Conservation (phyloP, 352 stramenopile genomes). For the Pythium monospermum region DNA sequence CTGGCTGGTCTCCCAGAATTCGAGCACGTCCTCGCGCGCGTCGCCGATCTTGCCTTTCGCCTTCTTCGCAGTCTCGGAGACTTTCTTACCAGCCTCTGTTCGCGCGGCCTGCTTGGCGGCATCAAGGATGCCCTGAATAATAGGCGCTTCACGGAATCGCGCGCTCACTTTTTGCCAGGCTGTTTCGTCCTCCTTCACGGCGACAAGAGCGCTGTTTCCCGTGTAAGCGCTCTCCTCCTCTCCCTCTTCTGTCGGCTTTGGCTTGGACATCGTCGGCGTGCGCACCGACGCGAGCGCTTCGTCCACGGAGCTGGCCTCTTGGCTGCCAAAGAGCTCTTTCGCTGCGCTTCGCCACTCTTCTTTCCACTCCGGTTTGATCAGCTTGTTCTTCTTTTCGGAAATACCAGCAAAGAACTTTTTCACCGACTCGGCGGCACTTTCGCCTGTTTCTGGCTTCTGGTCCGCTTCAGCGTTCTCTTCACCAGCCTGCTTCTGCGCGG, state of each 20-base stretch:
- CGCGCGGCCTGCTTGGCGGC: slow-evolving; percentile 72
- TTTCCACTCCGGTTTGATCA: slow-evolving; percentile 53
- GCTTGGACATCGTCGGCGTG: slow-evolving; percentile 37
- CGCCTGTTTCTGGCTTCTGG: slow-evolving; percentile 4
- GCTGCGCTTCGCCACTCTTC: slow-evolving; percentile 69
- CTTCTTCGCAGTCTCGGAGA: slow-evolving; percentile 64
- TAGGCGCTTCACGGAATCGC: slow-evolving; percentile 91
- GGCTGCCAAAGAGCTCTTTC: slow-evolving; percentile 73
- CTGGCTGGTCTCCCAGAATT: slow-evolving; percentile 98
- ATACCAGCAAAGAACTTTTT: slow-evolving; percentile 54
- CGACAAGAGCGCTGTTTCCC: slow-evolving; percentile 66
- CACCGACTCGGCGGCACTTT: slow-evolving; percentile 45
- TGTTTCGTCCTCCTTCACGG: slow-evolving; percentile 91
- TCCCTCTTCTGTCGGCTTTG: slow-evolving; percentile 22
- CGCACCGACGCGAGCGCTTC: slow-evolving; percentile 69
- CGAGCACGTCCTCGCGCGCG: slow-evolving; percentile 77
- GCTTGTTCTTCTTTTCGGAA: slow-evolving; percentile 46
- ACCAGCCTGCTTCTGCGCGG: not conserved
- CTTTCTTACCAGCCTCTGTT: slow-evolving; percentile 70
- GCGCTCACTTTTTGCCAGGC: slow-evolving; percentile 94
- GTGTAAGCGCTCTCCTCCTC: slow-evolving; percentile 58
- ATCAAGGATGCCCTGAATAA: slow-evolving; percentile 90
- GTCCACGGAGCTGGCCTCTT: slow-evolving; percentile 67
- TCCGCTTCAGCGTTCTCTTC: not conserved
- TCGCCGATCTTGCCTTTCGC: slow-evolving; percentile 81